Conservation (phyloP, 2,329 filamentous ascomycete genomes). For the Cladophialophora bantiana region DNA sequence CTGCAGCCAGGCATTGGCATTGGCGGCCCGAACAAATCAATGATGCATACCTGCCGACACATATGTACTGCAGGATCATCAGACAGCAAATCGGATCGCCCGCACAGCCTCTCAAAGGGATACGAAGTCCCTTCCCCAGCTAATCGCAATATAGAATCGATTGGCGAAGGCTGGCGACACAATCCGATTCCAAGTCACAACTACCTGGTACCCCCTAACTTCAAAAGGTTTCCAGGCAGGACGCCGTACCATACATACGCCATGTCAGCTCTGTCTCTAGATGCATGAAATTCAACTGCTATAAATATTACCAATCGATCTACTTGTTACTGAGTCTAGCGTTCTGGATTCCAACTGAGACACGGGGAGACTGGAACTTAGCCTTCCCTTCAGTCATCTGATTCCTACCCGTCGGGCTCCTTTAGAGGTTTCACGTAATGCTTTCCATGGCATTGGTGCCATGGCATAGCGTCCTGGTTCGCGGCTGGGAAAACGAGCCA, state of each 20-base stretch:
- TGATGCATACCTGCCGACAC: background rate
- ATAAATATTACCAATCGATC: background rate
- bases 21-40: background rate
- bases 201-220: too few species aligned
- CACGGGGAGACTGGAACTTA: background rate
- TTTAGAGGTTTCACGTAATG: background rate
- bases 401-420: background rate
- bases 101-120: background rate
- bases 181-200: background rate
- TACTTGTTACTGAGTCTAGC: background rate
- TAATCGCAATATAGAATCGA: background rate
- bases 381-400: background rate
- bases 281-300: background rate
- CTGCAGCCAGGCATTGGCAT: background rate
- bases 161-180: slow-evolving; percentile 5
- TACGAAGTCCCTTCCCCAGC: background rate
- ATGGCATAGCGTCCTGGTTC: background rate
- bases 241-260: background rate
- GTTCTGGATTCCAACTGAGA: background rate
- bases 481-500: slow-evolving; percentile 21
- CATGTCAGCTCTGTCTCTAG: background rate
- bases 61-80: too few species aligned
- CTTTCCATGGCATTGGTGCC: background rate
- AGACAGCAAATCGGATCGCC: background rate
- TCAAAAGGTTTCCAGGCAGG: background rate